Conservation (phyloP, 2,329 filamentous ascomycete species). For the Fusarium sp. region DNA sequence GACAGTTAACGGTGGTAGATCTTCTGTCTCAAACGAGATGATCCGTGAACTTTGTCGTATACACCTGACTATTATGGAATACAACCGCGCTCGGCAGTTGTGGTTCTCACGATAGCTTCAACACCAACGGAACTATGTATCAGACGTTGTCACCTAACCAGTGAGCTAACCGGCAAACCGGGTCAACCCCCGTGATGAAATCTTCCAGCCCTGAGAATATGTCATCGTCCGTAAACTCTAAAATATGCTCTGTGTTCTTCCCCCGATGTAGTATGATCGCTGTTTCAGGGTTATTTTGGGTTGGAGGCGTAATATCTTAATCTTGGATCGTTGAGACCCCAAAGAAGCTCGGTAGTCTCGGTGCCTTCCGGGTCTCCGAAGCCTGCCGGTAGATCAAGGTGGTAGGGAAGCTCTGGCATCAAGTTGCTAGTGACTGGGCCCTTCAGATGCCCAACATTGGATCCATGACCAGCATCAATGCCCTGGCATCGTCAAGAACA, state of each 20-base stretch:
- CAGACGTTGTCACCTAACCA: neutral
- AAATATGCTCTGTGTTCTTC: neutral
- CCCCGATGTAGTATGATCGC: neutral
- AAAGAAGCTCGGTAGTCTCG: neutral
- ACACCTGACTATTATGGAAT: neutral
- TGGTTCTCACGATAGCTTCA: neutral
- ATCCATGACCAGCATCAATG: neutral
- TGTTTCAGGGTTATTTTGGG: slow-evolving; percentile 18
- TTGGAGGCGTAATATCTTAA: slow-evolving; percentile 5
- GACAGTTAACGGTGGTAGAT: neutral
- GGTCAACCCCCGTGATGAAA: neutral
- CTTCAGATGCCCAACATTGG: neutral
- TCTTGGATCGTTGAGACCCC: neutral
- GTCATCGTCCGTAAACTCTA: slow-evolving; percentile 2
- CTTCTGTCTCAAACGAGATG: neutral
- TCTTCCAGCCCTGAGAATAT: neutral
- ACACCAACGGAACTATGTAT: neutral
- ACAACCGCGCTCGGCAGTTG: slow-evolving; percentile 19
- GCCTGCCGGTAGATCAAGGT: neutral
- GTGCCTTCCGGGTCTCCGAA: neutral
- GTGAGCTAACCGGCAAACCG: neutral
- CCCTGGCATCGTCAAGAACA: neutral
- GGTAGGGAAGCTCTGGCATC: neutral
- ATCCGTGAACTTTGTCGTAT: neutral
- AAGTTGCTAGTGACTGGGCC: neutral